Percentiles rank a stretch among this genome's conserved stretches.
Evolutionary conservation across 306 rosid genomes (phyloP).

Genomic region (Macrotyloma uniflorum): DNA sequence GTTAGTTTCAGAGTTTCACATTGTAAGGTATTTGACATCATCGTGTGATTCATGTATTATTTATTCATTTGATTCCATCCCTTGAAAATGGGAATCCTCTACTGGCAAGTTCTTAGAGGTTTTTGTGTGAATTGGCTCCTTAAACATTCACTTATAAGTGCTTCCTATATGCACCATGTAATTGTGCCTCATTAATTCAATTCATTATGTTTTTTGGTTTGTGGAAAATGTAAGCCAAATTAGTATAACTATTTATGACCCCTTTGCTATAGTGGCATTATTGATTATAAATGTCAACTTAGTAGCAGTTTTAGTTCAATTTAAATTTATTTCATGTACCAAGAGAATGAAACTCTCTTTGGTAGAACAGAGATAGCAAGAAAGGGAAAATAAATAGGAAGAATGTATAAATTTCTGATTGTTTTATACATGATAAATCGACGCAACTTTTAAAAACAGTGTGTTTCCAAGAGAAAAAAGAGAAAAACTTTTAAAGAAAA

Average conservation of each 20-base stretch:
- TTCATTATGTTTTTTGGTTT: conserved; percentile 27
- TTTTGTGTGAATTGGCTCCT: conserved; percentile 3
- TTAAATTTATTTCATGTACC: neutral
- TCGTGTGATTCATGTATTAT: neutral
- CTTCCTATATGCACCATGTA: conserved; percentile 22
- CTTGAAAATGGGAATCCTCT: conserved; percentile 12
- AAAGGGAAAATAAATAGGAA: too few species aligned
- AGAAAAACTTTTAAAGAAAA: too few species aligned
- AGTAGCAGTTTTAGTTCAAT: neutral
- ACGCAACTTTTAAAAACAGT: too few species aligned
- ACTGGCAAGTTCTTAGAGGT: neutral
- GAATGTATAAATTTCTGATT: too few species aligned
- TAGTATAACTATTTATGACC: neutral
- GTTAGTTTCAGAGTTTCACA: conserved; percentile 25
- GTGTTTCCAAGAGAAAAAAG: too few species aligned
- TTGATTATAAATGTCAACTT: neutral
- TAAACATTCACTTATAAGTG: neutral
- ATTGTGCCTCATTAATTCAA: conserved; percentile 22
- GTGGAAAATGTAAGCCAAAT: conserved; percentile 14
- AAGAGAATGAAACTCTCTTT: neutral
- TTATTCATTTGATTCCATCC: conserved; percentile 1
- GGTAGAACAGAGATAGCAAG: too few species aligned
- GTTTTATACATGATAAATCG: too few species aligned
- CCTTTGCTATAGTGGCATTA: neutral
- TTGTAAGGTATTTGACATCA: neutral